phyloP scores from a whole-genome alignment of 768 basidiomycete species.

The Panellus pusillus region DNA sequence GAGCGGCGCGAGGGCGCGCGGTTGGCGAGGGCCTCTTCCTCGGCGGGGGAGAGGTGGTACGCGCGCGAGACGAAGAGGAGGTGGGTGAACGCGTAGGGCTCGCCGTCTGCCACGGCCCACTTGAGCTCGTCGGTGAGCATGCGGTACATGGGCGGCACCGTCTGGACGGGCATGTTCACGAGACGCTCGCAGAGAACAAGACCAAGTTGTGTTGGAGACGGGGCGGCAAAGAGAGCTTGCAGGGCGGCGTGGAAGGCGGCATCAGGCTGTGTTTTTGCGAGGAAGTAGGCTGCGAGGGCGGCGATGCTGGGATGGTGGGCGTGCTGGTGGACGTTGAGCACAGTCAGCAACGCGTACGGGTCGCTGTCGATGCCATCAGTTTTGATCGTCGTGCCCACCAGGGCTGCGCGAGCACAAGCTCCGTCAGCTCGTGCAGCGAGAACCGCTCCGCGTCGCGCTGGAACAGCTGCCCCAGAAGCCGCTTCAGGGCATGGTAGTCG shows the following conservation, averaged over 20 bases:
- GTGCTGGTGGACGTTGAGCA: conserved; percentile 75
- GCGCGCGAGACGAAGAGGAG: conserved; percentile 75
- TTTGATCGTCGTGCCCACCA: conserved; percentile 89
- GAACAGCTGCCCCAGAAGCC: conserved; percentile 69
- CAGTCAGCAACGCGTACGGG: conserved; percentile 85
- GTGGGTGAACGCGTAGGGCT: conserved; percentile 73
- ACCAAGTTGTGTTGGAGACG: conserved; percentile 59
- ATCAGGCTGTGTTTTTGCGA: conserved; percentile 58
- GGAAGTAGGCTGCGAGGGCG: conserved; percentile 68
- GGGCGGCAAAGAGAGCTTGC: conserved; percentile 51
- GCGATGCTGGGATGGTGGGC: conserved; percentile 59
- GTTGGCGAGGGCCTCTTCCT: conserved; percentile 57
- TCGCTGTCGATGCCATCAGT: conserved; percentile 89
- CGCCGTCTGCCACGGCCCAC: conserved; percentile 65
- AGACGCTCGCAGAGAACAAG: conserved; percentile 86
- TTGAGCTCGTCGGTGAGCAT: conserved; percentile 87
- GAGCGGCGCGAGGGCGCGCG: conserved; percentile 34
- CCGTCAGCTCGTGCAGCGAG: conserved; percentile 71
- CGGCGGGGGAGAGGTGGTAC: conserved; percentile 71
- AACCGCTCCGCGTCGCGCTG: conserved; percentile 72
- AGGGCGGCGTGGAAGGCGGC: conserved; percentile 53
- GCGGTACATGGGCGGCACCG: conserved; percentile 87
- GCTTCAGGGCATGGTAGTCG: conserved; percentile 86
- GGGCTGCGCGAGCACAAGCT: conserved; percentile 76
- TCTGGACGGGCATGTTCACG: conserved; percentile 94